These are phyloP conservation scores for Thermothelomyces thermophilus DNA, from an alignment of 2,329 filamentous ascomycete species.

Conservation along the genomic window DNA sequence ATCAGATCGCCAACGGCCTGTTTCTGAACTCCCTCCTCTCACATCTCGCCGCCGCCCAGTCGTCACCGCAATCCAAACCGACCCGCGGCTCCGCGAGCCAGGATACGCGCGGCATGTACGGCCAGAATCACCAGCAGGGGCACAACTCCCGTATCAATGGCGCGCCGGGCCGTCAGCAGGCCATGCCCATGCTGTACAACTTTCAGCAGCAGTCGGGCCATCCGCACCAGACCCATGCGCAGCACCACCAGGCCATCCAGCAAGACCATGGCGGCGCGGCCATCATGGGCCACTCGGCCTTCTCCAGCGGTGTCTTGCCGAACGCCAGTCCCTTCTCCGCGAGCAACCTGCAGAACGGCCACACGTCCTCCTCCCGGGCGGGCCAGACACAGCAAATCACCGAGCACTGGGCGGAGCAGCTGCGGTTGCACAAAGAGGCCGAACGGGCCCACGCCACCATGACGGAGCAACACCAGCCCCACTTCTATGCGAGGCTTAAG, in stretches of 20 bases:
- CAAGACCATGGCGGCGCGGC: constrained; percentile 52
- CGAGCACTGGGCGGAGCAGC: constrained; percentile 82
- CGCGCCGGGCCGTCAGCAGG: constrained; percentile 50
- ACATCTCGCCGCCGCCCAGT: constrained; percentile 28
- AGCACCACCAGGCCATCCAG: constrained; percentile 56
- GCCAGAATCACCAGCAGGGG: constrained; percentile 63
- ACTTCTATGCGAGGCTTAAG: constrained; percentile 67
- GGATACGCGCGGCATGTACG: constrained; percentile 57
- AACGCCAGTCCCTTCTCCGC: constrained; percentile 56
- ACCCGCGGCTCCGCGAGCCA: constrained; percentile 29
- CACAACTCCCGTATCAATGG: constrained; percentile 73
- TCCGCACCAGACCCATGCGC: constrained; percentile 58
- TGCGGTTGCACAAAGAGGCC: constrained; percentile 72
- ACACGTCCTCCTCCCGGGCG: constrained; percentile 41
- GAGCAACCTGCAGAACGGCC: constrained; percentile 51
- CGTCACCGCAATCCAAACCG: constrained; percentile 27
- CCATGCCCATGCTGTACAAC: constrained; percentile 61
- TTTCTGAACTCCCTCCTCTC: constrained; percentile 31
- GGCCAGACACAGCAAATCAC: constrained; percentile 47
- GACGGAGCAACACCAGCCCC: constrained; percentile 57
- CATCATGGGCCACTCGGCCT: constrained; percentile 54
- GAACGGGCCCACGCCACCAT: constrained; percentile 67
- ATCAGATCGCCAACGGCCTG: constrained; percentile 32
- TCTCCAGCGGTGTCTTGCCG: constrained; percentile 56
- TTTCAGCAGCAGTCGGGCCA: constrained; percentile 57